phyloP scores from a whole-genome alignment of 2,329 filamentous ascomycete genomes.

The Phaeosphaeria sp. region DNA sequence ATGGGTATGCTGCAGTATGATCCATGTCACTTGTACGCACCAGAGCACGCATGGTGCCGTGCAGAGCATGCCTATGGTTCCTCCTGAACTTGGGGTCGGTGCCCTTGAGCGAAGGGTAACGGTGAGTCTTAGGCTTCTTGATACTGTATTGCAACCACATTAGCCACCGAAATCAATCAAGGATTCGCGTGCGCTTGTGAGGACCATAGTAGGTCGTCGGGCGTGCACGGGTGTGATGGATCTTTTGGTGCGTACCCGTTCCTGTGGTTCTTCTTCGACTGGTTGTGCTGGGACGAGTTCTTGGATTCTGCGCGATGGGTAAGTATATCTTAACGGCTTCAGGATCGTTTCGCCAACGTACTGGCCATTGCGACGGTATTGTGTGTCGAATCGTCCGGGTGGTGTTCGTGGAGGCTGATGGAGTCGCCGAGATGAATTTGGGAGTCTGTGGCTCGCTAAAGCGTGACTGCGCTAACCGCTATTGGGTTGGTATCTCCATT shows the following conservation, averaged over 20 bases:
- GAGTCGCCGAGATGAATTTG: slow-evolving; percentile 13
- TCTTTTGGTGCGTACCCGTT: slow-evolving; percentile 78
- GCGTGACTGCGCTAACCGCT: slow-evolving; percentile 13
- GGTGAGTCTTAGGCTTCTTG: slow-evolving; percentile 99
- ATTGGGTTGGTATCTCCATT: neutral
- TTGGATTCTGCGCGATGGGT: slow-evolving; percentile 78
- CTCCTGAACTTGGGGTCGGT: slow-evolving; percentile 99
- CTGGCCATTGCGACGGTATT: slow-evolving; percentile 70
- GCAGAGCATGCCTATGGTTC: slow-evolving; percentile 99
- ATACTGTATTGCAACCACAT: slow-evolving; percentile 67
- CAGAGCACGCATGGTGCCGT: slow-evolving; percentile 97
- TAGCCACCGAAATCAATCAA: slow-evolving; percentile 16
- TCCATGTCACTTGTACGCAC: slow-evolving; percentile 63
- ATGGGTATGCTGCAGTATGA: neutral
- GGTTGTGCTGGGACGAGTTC: slow-evolving; percentile 99
- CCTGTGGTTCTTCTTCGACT: slow-evolving; percentile 97
- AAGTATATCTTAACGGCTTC: slow-evolving; percentile 12
- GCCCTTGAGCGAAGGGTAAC: slow-evolving; percentile 98
- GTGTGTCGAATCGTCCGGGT: slow-evolving; percentile 39
- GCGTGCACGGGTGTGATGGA: slow-evolving; percentile 15
- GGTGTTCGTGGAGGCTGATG: slow-evolving; percentile 34
- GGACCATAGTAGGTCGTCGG: slow-evolving; percentile 1
- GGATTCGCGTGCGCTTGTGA: neutral
- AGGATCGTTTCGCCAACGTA: slow-evolving; percentile 54
- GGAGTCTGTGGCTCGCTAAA: slow-evolving; percentile 5